Evolutionary conservation across 2,329 filamentous ascomycete species (phyloP).

Genomic region (Ceratocystiopsis sp.): DNA sequence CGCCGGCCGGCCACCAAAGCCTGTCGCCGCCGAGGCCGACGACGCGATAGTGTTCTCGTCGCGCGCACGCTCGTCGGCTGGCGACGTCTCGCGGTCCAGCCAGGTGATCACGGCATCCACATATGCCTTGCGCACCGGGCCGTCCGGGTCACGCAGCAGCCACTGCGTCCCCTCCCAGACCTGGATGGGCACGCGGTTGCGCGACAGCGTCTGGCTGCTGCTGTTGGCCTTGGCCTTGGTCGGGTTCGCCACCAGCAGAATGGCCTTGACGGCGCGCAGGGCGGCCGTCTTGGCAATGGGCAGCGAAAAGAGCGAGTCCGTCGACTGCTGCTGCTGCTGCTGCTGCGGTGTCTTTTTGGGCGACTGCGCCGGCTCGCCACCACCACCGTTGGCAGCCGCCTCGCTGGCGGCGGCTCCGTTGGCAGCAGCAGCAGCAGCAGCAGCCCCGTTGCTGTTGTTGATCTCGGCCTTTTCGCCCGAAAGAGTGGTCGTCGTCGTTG

Average conservation of each 20-base stretch:
- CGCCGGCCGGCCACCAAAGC: conserved; percentile 27
- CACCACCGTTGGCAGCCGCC: conserved; percentile 15
- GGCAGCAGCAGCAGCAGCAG: conserved; percentile 4
- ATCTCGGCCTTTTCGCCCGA: conserved; percentile 26
- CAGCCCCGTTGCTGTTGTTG: too few relatives aligned
- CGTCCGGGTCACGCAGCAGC: conserved; percentile 67
- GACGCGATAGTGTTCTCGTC: conserved; percentile 27
- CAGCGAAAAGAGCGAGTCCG: conserved; percentile 36
- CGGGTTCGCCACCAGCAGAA: conserved; percentile 66
- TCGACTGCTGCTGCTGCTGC: conserved; percentile 17
- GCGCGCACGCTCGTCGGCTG: conserved; percentile 42
- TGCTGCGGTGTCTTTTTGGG: conserved; percentile 18
- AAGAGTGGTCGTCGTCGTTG: conserved; percentile 24
- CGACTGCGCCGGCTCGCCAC: conserved; percentile 28
- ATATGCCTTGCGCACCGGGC: conserved; percentile 68
- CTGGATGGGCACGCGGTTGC: conserved; percentile 59
- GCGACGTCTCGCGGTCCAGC: conserved; percentile 64
- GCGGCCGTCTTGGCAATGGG: conserved; percentile 44
- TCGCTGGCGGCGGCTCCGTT: conserved; percentile 19
- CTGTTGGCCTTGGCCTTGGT: conserved; percentile 39
- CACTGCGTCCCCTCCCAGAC: conserved; percentile 97
- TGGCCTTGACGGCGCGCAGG: conserved; percentile 63
- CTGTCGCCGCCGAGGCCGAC: not conserved
- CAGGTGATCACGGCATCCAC: conserved; percentile 69
- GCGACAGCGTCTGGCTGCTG: conserved; percentile 45